Evolutionary conservation across 495 filamentous ascomycete genomes (phyloP).

Genomic region (Penicillium verhagenii): DNA sequence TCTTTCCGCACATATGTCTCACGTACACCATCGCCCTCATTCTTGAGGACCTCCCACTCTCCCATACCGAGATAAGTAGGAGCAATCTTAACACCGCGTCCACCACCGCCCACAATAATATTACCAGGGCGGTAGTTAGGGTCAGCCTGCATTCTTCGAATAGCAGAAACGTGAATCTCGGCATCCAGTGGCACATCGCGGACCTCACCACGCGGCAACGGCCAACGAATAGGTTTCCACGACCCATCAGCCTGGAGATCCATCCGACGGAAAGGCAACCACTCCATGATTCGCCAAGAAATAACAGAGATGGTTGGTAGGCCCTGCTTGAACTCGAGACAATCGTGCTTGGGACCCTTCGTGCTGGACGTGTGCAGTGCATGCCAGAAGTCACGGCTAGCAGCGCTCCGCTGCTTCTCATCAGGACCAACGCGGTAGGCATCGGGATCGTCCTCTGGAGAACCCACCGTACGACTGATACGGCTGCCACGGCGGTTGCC

Average conservation of each 20-base stretch:
- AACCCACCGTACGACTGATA: constrained; percentile 11
- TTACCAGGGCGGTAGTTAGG: constrained; percentile 74
- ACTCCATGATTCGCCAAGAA: constrained; percentile 83
- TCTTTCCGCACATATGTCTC: constrained; percentile 57
- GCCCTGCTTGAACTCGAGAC: constrained; percentile 65
- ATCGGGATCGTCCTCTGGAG: constrained; percentile 15
- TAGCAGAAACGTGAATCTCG: constrained; percentile 70
- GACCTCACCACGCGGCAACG: constrained; percentile 75
- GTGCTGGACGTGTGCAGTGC: constrained; percentile 59
- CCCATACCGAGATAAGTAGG: constrained; percentile 64
- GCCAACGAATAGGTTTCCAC: constrained; percentile 82
- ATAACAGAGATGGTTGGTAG: constrained; percentile 54
- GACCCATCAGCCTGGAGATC: constrained; percentile 70
- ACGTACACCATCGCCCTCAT: constrained; percentile 64
- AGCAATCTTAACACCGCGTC: constrained; percentile 63
- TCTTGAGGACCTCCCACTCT: constrained; percentile 65
- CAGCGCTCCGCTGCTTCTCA: constrained; percentile 29
- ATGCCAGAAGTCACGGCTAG: constrained; percentile 49
- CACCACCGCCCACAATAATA: constrained; percentile 76
- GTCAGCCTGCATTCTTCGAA: constrained; percentile 66
- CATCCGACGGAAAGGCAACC: constrained; percentile 81
- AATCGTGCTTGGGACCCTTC: constrained; percentile 71
- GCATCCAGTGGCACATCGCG: constrained; percentile 75
- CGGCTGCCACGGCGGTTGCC: constrained; percentile 28
- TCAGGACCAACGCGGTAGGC: constrained; percentile 21